A percentile compares a stretch with the other conserved stretches of the same genome.
These are phyloP conservation scores for Xylaria cubensis DNA, from an alignment of 495 filamentous ascomycete genomes.

Conservation along the genomic window DNA sequence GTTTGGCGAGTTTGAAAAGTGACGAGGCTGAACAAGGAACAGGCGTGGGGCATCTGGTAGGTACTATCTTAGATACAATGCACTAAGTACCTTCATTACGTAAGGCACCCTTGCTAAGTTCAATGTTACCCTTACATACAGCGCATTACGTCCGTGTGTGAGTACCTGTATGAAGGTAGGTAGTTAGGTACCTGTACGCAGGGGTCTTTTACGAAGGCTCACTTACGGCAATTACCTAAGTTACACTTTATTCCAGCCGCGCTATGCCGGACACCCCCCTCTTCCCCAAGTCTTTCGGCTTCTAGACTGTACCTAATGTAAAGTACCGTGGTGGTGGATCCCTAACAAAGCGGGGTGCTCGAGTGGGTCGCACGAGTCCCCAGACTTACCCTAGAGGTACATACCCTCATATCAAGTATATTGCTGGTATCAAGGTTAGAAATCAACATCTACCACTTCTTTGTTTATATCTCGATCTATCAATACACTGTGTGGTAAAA, in stretches of 20 bases:
- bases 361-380: not conserved
- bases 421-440: not conserved
- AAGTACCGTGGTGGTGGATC: not conserved
- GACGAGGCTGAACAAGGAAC: slow-evolving; percentile 21
- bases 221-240: not conserved
- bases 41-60: slow-evolving; percentile 16
- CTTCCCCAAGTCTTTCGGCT: not conserved
- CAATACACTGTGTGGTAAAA: not conserved
- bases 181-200: not conserved
- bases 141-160: not conserved
- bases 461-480: not conserved
- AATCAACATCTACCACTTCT: not conserved
- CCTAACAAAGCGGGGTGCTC: not conserved
- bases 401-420: not conserved
- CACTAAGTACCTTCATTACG: not conserved
- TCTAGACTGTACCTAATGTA: not conserved
- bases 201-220: not conserved
- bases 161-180: too few relatives aligned
- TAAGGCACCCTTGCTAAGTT: not conserved
- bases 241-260: not conserved
- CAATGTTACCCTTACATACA: not conserved
- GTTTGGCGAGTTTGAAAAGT: slow-evolving; percentile 15
- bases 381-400: not conserved
- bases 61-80: not conserved
- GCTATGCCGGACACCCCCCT: not conserved